phyloP scores from a whole-genome alignment of 1,284 basidiomycete genomes.

The Austroboletus olivaceoglutinosus region DNA sequence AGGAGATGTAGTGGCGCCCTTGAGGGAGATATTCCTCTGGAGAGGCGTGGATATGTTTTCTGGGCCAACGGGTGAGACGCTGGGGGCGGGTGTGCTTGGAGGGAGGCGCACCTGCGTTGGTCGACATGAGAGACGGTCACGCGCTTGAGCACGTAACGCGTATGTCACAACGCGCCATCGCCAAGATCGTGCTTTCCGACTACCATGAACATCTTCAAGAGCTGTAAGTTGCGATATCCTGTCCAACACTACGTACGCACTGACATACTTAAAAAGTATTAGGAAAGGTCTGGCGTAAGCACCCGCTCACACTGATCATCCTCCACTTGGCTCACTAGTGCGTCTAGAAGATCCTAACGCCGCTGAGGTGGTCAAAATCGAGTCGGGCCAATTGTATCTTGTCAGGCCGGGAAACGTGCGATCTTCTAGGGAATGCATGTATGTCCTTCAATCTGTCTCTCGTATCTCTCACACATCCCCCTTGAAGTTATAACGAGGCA shows the following conservation, averaged over 20 bases:
- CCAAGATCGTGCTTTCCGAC: slow-evolving; percentile 12
- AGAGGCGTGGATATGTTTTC: slow-evolving; percentile 12
- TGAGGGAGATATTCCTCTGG: slow-evolving; percentile 1
- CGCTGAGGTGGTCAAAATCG: slow-evolving; percentile 92
- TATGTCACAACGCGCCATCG: slow-evolving; percentile 24
- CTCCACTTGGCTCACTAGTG: slow-evolving; percentile 22
- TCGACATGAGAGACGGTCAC: slow-evolving; percentile 24
- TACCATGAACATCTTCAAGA: slow-evolving; percentile 79
- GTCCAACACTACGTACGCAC: slow-evolving; percentile 8
- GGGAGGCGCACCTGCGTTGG: slow-evolving; percentile 12
- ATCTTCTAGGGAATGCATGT: slow-evolving; percentile 97
- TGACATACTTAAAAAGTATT: slow-evolving; percentile 58
- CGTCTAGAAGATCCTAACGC: slow-evolving; percentile 76
- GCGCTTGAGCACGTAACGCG: slow-evolving; percentile 21
- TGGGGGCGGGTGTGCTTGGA: not conserved
- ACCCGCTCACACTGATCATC: slow-evolving; percentile 8
- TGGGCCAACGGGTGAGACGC: not conserved
- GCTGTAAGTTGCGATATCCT: slow-evolving; percentile 54
- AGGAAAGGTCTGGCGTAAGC: slow-evolving; percentile 93
- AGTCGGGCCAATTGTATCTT: slow-evolving; percentile 89
- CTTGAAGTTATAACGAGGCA: slow-evolving; percentile 86
- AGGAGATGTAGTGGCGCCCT: slow-evolving; percentile 27
- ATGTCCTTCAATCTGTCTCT: slow-evolving; percentile 34
- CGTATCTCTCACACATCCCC: slow-evolving; percentile 4
- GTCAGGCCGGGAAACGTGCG: slow-evolving; percentile 89